Evolutionary conservation across 1,284 basidiomycete species (phyloP).

Genomic region (Tilletia indica): DNA sequence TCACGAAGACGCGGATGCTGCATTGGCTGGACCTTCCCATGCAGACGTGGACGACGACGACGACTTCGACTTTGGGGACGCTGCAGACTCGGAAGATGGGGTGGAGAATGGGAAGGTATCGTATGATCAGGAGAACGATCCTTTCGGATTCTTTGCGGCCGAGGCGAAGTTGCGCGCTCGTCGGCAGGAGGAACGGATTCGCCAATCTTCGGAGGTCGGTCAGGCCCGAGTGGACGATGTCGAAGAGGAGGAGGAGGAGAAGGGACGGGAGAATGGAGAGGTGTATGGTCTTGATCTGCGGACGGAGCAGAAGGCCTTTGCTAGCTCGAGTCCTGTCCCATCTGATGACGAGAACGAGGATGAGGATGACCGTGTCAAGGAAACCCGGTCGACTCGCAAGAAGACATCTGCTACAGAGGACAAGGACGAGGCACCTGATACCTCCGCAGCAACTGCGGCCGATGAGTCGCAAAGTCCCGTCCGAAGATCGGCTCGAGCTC

Average conservation of each 20-base stretch:
- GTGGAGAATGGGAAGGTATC: background rate
- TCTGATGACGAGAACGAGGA: background rate
- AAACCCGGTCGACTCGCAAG: background rate
- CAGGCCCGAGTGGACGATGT: background rate
- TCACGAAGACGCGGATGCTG: no score
- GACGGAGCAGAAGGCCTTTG: background rate
- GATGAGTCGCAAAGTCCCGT: conserved; percentile 11
- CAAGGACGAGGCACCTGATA: background rate
- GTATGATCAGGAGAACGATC: background rate
- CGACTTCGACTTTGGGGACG: background rate
- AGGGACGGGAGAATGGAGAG: background rate
- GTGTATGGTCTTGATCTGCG: background rate
- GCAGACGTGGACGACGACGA: no score
- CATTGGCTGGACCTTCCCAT: no score
- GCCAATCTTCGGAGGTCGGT: background rate
- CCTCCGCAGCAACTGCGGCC: background rate
- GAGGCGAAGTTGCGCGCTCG: conserved; percentile 6
- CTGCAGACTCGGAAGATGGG: background rate
- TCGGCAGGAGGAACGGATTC: background rate
- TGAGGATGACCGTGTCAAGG: background rate
- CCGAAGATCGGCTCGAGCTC: conserved; percentile 2
- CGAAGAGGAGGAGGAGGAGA: background rate
- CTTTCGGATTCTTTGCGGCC: conserved; percentile 11
- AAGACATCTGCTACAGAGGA: background rate
- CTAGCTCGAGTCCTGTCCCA: background rate